Conservation (phyloP, 805 yeast species). For the Candida parachauliodes region DNA sequence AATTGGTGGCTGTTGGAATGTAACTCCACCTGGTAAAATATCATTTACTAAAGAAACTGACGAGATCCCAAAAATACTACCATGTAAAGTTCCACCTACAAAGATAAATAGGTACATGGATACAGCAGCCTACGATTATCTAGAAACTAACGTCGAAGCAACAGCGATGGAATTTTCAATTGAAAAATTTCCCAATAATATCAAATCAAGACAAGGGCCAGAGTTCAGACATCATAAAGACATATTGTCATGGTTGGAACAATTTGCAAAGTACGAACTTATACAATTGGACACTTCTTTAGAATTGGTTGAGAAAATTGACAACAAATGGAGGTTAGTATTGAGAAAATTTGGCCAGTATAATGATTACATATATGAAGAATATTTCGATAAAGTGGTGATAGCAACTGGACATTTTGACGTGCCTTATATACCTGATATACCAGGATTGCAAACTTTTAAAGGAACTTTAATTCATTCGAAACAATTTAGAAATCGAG, state of each 20-base stretch:
- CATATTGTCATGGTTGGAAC: conserved; percentile 15
- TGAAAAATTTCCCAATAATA: conserved; percentile 17
- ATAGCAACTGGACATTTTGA: conserved; percentile 49
- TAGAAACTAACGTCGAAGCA: conserved; percentile 23
- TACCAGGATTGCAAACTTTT: conserved; percentile 39
- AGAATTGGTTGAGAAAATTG: conserved; percentile 22
- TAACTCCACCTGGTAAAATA: conserved; percentile 16
- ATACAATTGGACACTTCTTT: conserved; percentile 22
- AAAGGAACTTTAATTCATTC: conserved; percentile 38
- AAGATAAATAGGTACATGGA: conserved; percentile 17
- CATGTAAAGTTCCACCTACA: conserved; percentile 16
- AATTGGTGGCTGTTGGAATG: conserved; percentile 47
- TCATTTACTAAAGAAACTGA: conserved; percentile 9
- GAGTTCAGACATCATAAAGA: conserved; percentile 17
- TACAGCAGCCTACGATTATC: conserved; percentile 18
- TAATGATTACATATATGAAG: conserved; percentile 25
- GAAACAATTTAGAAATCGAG: conserved; percentile 36
- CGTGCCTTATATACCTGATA: conserved; percentile 42
- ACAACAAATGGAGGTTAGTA: conserved; percentile 18
- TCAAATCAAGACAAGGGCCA: conserved; percentile 15
- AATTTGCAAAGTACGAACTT: conserved; percentile 12
- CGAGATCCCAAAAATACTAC: conserved; percentile 13
- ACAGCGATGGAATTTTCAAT: conserved; percentile 20
- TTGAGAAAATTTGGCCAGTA: conserved; percentile 17
- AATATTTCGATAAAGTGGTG: conserved; percentile 38